Evolutionary conservation across 306 rosid species (phyloP).

Genomic region (Vigna angularis): DNA sequence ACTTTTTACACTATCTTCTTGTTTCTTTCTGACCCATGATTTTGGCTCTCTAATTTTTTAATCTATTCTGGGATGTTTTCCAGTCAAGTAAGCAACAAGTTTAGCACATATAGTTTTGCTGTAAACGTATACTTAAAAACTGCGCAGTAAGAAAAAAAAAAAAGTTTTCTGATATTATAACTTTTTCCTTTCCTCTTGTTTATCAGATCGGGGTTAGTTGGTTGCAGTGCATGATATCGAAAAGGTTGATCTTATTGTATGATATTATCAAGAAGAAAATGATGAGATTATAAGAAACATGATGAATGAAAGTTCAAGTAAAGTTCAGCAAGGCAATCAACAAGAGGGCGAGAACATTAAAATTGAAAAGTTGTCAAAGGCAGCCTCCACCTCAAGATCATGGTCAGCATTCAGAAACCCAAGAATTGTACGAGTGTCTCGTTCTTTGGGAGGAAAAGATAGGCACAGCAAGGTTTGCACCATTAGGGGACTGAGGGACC

Average conservation of each 20-base stretch:
- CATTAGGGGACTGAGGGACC: conserved; percentile 78
- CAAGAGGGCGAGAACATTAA: conserved; percentile 46
- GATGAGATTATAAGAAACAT: conserved; percentile 36
- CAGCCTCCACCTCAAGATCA: conserved; percentile 60
- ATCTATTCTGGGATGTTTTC: background rate
- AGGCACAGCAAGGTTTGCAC: conserved; percentile 95
- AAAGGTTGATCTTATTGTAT: conserved; percentile 2
- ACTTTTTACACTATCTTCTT: background rate
- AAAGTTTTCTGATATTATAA: conserved; percentile 1
- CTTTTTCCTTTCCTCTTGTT: background rate
- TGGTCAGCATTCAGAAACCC: conserved; percentile 84
- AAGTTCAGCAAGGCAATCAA: conserved; percentile 44
- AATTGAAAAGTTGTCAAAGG: conserved; percentile 40
- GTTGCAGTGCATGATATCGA: background rate
- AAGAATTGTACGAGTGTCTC: conserved; percentile 83
- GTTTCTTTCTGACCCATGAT: conserved; percentile 11
- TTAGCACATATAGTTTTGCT: conserved; percentile 12
- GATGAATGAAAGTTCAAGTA: conserved; percentile 64
- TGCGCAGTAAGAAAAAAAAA: background rate
- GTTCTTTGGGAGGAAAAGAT: conserved; percentile 92
- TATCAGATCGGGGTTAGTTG: conserved; percentile 4
- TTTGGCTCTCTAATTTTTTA: conserved; percentile 7
- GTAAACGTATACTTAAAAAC: background rate
- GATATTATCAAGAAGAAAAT: conserved; percentile 3
- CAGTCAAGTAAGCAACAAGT: background rate